Base-by-base conservation (phyloP, 768 basidiomycete species). In the Kwoniella mangroviensis region DNA sequence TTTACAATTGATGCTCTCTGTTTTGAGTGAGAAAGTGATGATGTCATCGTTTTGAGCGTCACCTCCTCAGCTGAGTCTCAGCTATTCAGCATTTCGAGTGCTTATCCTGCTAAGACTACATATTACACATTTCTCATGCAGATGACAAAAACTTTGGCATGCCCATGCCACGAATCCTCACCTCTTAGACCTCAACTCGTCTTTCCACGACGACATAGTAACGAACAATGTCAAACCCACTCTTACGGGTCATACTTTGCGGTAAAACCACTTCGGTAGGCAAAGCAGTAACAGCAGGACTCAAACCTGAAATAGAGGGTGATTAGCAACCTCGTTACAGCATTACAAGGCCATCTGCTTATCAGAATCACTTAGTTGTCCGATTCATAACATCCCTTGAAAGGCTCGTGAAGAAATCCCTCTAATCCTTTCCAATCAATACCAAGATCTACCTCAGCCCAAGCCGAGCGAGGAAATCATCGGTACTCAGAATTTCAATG, bases 311-410 rank as follows among this genome's bases (percentile, higher is more conserved):
- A 42, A 26, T 26, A n/a, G 58, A 60, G 21, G 58, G 58, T 60
- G 13, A 28, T 12, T 55, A 12, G 19, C 12, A n/a, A 6, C 9
- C 34, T 34, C 34, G 34, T 34, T 34, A 34, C 34, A 34, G 34
- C 34, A 34, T 34, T 6, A 34, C 34, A 7, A 34, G 34, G 9
- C 6, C 9, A 7, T 7, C 34, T 34, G 34, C 34, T 34, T 34
- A 34, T 34, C 34, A 34, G 34, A 34, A 34, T 34, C 34, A 34
- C 10, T 22, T 56, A 65, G 51, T 65, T 19, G n/a, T 26, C 10
- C 34, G 64, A 42, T 65, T 55, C 53, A 55, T 65, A 40, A 63
- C 45, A 21, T 51, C 52, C 13, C 12, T 63, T 22, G 49, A 63
- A 34, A 12, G 6, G 52, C 45, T 9, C 22, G 49, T 56, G 1